Evolutionary conservation across 352 stramenopile species (phyloP), one percentile per base, ranked within the genome.

Genomic region (Blastocystis sp.): DNA sequence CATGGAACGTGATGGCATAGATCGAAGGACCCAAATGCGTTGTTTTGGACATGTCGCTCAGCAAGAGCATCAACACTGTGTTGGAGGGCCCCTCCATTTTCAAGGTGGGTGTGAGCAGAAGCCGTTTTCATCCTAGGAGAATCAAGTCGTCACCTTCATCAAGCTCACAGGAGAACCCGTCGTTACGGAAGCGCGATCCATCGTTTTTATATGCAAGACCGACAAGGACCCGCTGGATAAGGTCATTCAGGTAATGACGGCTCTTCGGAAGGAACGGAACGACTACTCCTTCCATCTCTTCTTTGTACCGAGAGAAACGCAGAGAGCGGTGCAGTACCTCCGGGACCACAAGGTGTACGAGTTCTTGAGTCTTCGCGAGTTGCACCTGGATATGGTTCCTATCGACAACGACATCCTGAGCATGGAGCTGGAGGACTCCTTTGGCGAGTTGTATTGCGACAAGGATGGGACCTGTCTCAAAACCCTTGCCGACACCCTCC

Each of bases 331-430:
- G 17, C 74, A 84, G 45, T 84, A 41, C 40, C 74, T 84, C 9
- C 74, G 52, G 53, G 74, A 84, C 21, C 14, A 14, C 11, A 67
- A n/a, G 45, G 7, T 84, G 14, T 84, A 84, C 66, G 34, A 84
- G 3, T 66, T 67, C 66, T 53, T 84, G 14, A 34, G 21, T 21
- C 2, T 84, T 34, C 56, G 34, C 45, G 53, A 62, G 40, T 28
- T 88, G 3, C 11, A 88, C 9, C 59, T 88, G 43, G 62, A 88
- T 61, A 4, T 78, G 52, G 56, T 88, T 23, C 78, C 78, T 9
- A 79, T 78, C 56, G 78, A 88, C 61, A 79, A 76, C 53, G 78
- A 88, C 60, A 45, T 88, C 14, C 2, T 88, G 14, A 79, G 64
- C 40, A 88, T 88, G 78, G 78, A 88, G 67, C 38, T 77, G 7